Base-by-base conservation (phyloP, 495 filamentous ascomycete genomes). In the Podospora pseudopauciseta region DNA sequence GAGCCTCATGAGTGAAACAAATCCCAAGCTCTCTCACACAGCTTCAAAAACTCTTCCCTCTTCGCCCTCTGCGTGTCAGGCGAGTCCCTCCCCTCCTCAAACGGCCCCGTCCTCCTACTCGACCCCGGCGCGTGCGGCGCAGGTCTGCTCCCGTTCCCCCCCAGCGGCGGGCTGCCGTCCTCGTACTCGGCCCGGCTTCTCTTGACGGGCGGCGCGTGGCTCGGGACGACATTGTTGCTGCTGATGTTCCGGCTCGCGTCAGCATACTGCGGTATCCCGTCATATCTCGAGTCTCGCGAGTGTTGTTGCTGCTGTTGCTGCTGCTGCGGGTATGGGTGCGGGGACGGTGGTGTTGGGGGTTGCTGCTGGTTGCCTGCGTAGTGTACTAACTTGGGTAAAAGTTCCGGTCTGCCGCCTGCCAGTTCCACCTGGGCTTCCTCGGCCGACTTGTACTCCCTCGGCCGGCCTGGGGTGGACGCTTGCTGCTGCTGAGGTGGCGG, bases 1-100 rank as follows among this genome's bases (percentile, higher is more conserved):
- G 23, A 23, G 23, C 23, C 19, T 89, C 82, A 99, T 62, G 93
- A 97, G 82, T 98, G 95, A 77, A 99, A 96, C 64, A 99, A 75
- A 81, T 99, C 95, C 95, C 95, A 99, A 27, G 94, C 94, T 73
- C 92, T 83, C 63, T 90, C 87, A 74, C 95, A 99, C 56, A 98
- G 79, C 60, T 85, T 81, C 70, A 99, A 79, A 75, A 99, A 99
- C 74, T 99, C 94, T 59, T 97, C 94, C 77, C 94, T 92, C 88
- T 99, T 99, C 77, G 86, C 88, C 66, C 86, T 82, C 74, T 93
- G 87, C n/a, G 87, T 90, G 67, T 93, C 92, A 4, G 93, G 92
- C 60, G 91, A 92, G 70, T 95, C 91, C 60, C 92, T 81, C 9
- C 89, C 90, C 53, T 87, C 87, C 56, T 92, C 91, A 68, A 94